Evolutionary conservation across 2,329 filamentous ascomycete species (phyloP), one percentile per base, ranked within the genome.

Genomic region (Claviceps spartinae): DNA sequence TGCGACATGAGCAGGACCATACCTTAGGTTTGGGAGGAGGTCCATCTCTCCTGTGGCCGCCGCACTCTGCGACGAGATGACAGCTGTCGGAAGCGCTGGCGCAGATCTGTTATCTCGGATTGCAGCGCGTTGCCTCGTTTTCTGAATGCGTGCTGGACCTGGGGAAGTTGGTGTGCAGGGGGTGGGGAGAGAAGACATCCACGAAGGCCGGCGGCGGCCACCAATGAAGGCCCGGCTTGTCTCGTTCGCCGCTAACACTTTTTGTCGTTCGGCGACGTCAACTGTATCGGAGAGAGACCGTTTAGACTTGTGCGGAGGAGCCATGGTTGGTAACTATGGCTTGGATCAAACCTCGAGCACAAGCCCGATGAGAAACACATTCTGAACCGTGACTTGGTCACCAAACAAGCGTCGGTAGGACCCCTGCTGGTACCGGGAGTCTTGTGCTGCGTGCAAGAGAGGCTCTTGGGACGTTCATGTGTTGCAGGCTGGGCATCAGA

Each of bases 201-300:
- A 54, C 5, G 47, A 36, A 30, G 41, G 53, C 22, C 24, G 50
- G 20, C 20, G 50, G 20, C 20, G 13, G 13, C 50, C 47, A 40
- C 50, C 53, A 38, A 54, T 54, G 18, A 54, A 54, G 20, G 53
- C 50, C 37, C 42, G 53, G 30, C 50, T 52, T 14, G 50, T 52
- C 40, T 54, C 47, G 13, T 54, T 52, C 11, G 53, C 53, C 24
- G 50, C 50, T 3, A n/a, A n/a, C 3, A 53, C n/a, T n/a, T 20
- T 14, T 8, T 20, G 42, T 50, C 34, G 36, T 22, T 18, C 9
- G 24, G 44, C 24, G 37, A 11, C 13, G 5, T 26, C 43, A 30
- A 41, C 34, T 5, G 6, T 7, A 34, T 47, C 13, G 11, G 36
- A 38, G 14, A 38, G n/a, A 8, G n/a, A 38, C 16, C 14, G 20